Conservation (phyloP, 768 basidiomycete species). For the Amanita molliuscula region DNA sequence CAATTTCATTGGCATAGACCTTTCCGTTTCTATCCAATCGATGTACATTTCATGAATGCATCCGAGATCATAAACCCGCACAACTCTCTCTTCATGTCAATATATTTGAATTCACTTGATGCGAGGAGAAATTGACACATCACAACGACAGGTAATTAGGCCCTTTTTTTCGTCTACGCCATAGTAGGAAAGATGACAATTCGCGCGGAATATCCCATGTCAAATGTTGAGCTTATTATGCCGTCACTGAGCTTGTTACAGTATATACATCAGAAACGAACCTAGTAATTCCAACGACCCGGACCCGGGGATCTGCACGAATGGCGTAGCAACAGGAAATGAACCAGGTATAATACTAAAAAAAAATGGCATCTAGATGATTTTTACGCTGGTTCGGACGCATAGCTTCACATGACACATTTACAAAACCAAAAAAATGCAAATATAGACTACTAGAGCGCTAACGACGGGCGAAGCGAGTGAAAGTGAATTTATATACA, state of each 20-base stretch:
- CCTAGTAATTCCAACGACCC: background rate
- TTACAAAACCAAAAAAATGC: no score
- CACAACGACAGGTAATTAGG: background rate
- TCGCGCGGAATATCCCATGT: background rate
- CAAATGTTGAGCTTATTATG: background rate
- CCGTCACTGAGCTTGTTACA: background rate
- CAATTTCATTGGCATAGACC: background rate
- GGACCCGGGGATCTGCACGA: background rate
- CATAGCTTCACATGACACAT: background rate
- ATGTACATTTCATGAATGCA: conserved; percentile 1
- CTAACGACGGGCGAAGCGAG: background rate
- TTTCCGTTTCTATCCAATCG: background rate
- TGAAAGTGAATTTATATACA: background rate
- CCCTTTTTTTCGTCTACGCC: background rate
- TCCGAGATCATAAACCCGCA: background rate
- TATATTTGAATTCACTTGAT: background rate
- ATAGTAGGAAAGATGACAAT: background rate
- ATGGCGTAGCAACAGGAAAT: background rate
- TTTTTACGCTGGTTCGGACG: background rate
- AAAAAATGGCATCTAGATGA: background rate
- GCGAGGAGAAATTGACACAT: background rate
- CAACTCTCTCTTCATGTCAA: background rate
- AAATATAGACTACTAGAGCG: background rate
- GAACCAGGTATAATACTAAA: background rate
- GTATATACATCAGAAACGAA: background rate